phyloP scores from a whole-genome alignment of 108 stramenopile genomes.

The Fistulifera solaris region DNA sequence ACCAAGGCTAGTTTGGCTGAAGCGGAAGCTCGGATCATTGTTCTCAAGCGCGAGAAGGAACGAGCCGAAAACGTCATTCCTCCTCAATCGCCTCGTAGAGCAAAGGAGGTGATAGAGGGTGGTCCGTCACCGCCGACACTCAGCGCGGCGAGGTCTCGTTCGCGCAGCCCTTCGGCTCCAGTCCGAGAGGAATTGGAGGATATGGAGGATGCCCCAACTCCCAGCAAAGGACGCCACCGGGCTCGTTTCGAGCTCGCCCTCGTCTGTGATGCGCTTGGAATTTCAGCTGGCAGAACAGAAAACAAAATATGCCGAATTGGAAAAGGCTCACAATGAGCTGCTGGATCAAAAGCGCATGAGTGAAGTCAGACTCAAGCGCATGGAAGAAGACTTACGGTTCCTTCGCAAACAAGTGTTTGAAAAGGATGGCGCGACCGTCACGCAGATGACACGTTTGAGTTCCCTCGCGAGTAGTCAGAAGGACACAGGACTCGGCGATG shows the following conservation, averaged over 20 bases:
- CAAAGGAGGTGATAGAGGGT: not conserved
- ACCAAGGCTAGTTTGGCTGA: constrained; percentile 61
- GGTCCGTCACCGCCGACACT: constrained; percentile 1
- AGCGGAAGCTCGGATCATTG: constrained; percentile 50
- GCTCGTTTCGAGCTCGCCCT: constrained; percentile 65
- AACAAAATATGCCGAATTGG: constrained; percentile 41
- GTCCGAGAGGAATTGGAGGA: constrained; percentile 6
- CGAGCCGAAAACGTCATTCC: constrained; percentile 4
- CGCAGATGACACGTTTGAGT: constrained; percentile 46
- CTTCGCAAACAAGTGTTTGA: constrained; percentile 48
- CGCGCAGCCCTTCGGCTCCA: not conserved
- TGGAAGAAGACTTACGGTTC: constrained; percentile 68
- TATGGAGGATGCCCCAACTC: constrained; percentile 18
- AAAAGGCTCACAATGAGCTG: constrained; percentile 41
- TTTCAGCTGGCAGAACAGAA: constrained; percentile 31
- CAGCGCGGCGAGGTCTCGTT: constrained; percentile 8
- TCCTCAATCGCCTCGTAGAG: not conserved
- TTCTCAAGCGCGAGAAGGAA: constrained; percentile 33
- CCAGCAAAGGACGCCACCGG: constrained; percentile 21
- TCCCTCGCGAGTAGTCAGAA: constrained; percentile 16
- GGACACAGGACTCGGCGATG: constrained; percentile 9
- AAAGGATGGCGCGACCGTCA: constrained; percentile 30
- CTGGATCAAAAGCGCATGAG: constrained; percentile 78
- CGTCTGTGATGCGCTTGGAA: constrained; percentile 46
- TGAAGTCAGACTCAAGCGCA: constrained; percentile 49